Evolutionary conservation across 2,329 filamentous ascomycete genomes (phyloP).

Genomic region (Cercospora canescens): DNA sequence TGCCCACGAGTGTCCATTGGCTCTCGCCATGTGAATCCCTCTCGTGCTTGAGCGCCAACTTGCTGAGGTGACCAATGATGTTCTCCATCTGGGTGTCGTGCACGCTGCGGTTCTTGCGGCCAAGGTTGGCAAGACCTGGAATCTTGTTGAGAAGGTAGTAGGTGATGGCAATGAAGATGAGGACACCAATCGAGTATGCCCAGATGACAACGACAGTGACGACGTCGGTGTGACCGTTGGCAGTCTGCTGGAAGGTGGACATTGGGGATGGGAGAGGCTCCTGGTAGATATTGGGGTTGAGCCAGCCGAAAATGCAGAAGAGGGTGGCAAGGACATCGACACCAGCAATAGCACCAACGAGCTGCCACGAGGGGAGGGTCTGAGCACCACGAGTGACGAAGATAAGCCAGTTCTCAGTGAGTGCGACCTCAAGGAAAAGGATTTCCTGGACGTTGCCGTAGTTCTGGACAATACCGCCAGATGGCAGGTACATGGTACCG

Average conservation of each 20-base stretch:
- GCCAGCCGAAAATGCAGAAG: conserved; percentile 75
- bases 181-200: conserved; percentile 66
- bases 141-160: conserved; percentile 64
- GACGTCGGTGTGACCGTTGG: conserved; percentile 57
- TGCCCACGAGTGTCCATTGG: conserved; percentile 47
- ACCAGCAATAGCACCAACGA: conserved; percentile 68
- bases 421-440: conserved; percentile 54
- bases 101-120: conserved; percentile 61
- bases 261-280: conserved; percentile 44
- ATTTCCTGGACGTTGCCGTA: conserved; percentile 74
- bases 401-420: conserved; percentile 57
- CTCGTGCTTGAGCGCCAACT: conserved; percentile 63
- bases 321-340: conserved; percentile 72
- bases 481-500: conserved; percentile 66
- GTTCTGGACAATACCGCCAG: conserved; percentile 73
- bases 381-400: conserved; percentile 61
- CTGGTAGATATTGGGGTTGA: conserved; percentile 55
- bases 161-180: conserved; percentile 65
- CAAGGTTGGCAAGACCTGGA: conserved; percentile 60
- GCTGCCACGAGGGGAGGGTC: conserved; percentile 74
- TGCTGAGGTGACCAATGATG: conserved; percentile 64
- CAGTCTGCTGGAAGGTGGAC: conserved; percentile 34
- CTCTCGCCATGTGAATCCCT: conserved; percentile 48
- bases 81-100: conserved; percentile 67
- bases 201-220: conserved; percentile 67